phyloP scores from a whole-genome alignment of 2,329 filamentous ascomycete genomes.

The Daldinia eschscholtzii region DNA sequence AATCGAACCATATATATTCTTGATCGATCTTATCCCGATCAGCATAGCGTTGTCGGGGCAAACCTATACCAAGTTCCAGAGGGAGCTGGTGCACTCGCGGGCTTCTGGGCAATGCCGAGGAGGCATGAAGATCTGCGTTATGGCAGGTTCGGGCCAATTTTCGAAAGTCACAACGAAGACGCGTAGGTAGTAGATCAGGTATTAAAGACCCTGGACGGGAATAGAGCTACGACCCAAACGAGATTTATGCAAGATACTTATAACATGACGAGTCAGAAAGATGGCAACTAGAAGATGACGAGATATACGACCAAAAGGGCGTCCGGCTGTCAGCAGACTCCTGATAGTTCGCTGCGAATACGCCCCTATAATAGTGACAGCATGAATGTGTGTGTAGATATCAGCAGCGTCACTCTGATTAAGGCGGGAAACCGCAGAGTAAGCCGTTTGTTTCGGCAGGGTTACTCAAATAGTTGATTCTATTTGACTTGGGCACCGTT shows the following conservation, averaged over 20 bases:
- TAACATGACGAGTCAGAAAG: background rate
- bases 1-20: conserved; percentile 4
- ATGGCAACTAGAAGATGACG: background rate
- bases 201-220: background rate
- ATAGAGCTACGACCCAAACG: background rate
- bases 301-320: background rate
- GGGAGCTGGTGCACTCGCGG: conserved; percentile 2
- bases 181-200: background rate
- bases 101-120: conserved; percentile 37
- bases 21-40: background rate
- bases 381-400: background rate
- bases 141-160: conserved; percentile 34
- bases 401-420: background rate
- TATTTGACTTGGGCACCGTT: background rate
- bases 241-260: background rate
- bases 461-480: background rate
- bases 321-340: background rate
- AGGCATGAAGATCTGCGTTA: conserved; percentile 21
- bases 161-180: conserved; percentile 12
- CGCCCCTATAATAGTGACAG: background rate
- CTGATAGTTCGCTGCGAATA: background rate
- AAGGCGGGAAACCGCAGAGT: background rate
- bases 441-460: background rate
- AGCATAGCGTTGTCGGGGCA: background rate
- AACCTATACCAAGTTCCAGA: background rate